Evolutionary conservation across 306 rosid species (phyloP), one percentile per base, ranked within the genome.

Genomic region (Echinosophora koreensis): DNA sequence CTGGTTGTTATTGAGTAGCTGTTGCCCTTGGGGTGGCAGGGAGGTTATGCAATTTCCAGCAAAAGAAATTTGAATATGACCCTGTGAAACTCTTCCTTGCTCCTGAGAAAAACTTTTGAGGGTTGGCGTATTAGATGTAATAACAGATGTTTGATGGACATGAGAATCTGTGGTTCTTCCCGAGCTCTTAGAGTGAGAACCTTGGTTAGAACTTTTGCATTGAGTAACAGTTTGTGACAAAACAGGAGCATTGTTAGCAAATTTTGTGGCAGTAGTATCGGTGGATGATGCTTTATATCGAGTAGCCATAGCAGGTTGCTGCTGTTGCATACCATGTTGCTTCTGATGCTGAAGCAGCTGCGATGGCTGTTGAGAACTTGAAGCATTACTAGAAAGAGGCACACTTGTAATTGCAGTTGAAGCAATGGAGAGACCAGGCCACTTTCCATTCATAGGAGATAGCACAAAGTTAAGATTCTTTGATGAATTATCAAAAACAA

Each of bases 1-100:
- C 58, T 71, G 87, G 59, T 66, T 82, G 70, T 46, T 64, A 72
- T 57, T 60, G 52, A 62, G 82, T 50, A 64, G 56, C 27, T 70
- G 88, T 78, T 78, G 86, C 83, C 80, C 81, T 18, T 73, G 75
- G 22, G 70, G 61, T 60, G 88, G 69, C 58, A 55, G 68, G 65
- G 89, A 41, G n/a, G 87, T 65, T 15, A 59, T 67, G 82, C 71
- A 71, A 78, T 87, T 81, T 79, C 87, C 93, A 30, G 81, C 90
- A 69, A 91, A 91, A 38, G 94, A 91, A 82, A 91, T 86, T 81
- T 83, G 93, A 78, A 81, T 84, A 71, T 79, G 92, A 68, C 90
- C 89, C 27, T 69, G 86, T 65, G 81, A 81, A 71, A 64, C 70
- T 79, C 82, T 86, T 66, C 88, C 91, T 66, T 87, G 86, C 73